Base-by-base conservation (phyloP, 805 yeast species). In the Candida schatavii region DNA sequence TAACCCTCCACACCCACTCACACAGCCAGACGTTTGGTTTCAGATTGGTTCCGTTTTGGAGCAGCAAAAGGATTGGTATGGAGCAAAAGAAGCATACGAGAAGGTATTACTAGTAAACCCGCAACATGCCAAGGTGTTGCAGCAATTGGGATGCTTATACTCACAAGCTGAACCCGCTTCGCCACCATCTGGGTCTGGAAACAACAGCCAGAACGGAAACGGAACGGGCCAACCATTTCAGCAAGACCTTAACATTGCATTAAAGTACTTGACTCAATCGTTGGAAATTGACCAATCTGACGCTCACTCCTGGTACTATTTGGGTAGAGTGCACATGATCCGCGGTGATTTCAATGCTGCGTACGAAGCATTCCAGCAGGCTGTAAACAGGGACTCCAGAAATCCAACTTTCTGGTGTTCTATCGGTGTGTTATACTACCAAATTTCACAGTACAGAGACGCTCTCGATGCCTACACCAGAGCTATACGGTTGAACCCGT, bases 331-430 rank as follows among this genome's bases (percentile, higher is more conserved):
- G 48, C 95, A 91, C 70, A 91, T 93, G 98, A 84, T 96, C 30
- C 80, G 91, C 56, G 89, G 87, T 50, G 96, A 91, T 62, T 93
- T 89, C 69, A 85, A 93, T 46, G 89, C 93, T 38, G 98, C 99
- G 2, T 93, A 91, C 65, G 98, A 93, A 59, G 95, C 97, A 0
- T 93, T 91, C 78, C 99, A 93, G 69, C 97, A 90, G 62, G 98
- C 98, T 10, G 99, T 93, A 45, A 93, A 93, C 63, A 78, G 97
- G 48, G 98, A 93, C 64, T 85, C 95, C 29, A 78, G 97, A 61
- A 93, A 93, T 63, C 98, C 99, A 44, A 93, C 97, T 1, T 93
- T 93, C 72, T 93, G 99, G 99, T 86, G 95, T 54, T 83, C 90
- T 26, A 85, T 86, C 56, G 99, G 99, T 61, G 99, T 93, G 13